Conservation (phyloP, 1,284 basidiomycete genomes). For the Kwoniella shivajii region DNA sequence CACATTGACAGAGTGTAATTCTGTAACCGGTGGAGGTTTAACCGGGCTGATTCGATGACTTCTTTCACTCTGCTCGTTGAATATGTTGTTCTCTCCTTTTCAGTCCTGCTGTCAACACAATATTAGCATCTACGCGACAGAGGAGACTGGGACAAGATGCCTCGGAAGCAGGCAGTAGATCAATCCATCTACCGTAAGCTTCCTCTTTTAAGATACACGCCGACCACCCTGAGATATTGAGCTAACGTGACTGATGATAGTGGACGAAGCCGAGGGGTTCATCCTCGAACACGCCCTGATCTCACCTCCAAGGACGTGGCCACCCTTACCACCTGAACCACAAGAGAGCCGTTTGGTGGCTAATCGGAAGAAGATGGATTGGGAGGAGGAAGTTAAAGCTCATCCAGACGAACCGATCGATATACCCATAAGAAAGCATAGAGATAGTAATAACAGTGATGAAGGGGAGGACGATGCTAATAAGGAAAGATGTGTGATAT, state of each 20-base stretch:
- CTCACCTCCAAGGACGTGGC: constrained; percentile 40
- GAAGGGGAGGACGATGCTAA: constrained; percentile 27
- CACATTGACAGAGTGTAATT: not conserved
- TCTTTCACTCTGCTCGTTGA: too few relatives aligned
- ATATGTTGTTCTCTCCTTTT: not conserved
- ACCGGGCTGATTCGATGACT: not conserved
- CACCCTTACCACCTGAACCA: constrained; percentile 23
- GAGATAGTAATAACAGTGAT: constrained; percentile 2
- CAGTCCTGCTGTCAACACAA: not conserved
- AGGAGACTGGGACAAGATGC: constrained; percentile 22
- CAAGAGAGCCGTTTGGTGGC: constrained; percentile 21
- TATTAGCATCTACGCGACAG: too few relatives aligned
- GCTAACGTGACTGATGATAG: constrained; percentile 18
- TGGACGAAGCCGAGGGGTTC: constrained; percentile 46
- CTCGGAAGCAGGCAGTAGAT: constrained; percentile 25
- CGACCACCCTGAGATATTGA: too few relatives aligned
- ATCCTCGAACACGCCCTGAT: constrained; percentile 38
- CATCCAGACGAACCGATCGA: constrained; percentile 31
- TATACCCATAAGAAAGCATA: constrained; percentile 7
- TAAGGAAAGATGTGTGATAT: constrained; percentile 61
- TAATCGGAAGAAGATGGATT: constrained; percentile 38
- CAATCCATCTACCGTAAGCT: constrained; percentile 23
- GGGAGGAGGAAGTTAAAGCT: constrained; percentile 31
- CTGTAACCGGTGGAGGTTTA: constrained; percentile 1
- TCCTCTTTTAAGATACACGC: not conserved